Conservation (phyloP, 2,329 filamentous ascomycete genomes). For the Alternaria tenuissima region DNA sequence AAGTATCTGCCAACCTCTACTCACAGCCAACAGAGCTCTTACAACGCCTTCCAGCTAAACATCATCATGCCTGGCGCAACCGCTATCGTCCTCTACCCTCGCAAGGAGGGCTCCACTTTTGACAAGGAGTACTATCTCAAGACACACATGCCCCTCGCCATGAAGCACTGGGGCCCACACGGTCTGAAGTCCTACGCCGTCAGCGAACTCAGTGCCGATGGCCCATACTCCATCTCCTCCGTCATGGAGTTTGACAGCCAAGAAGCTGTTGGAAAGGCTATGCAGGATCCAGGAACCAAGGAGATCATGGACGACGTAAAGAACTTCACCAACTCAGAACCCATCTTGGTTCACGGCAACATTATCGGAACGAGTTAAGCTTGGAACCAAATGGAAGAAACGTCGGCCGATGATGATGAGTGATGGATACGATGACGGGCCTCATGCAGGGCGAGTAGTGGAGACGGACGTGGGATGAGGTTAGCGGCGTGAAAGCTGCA, state of each 20-base stretch:
- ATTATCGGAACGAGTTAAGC: constrained; percentile 25
- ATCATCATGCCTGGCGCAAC: constrained; percentile 29
- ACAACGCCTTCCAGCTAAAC: neutral
- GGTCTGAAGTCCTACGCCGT: constrained; percentile 50
- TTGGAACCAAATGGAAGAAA: neutral
- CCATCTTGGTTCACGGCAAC: constrained; percentile 37
- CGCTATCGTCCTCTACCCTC: constrained; percentile 53
- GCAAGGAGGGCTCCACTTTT: constrained; percentile 53
- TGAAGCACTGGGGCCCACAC: constrained; percentile 49
- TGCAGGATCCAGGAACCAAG: constrained; percentile 28
- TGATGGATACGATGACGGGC: neutral
- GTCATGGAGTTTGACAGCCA: constrained; percentile 37
- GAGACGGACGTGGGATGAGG: neutral
- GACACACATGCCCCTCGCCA: constrained; percentile 58
- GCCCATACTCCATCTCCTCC: constrained; percentile 30
- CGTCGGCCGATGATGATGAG: neutral
- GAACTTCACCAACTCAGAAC: constrained; percentile 49
- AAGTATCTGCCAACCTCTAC: neutral
- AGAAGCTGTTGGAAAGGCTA: constrained; percentile 34
- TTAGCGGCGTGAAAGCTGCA: constrained; percentile 1
- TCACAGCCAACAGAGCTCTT: neutral
- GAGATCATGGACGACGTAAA: constrained; percentile 50
- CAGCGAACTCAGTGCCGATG: constrained; percentile 28
- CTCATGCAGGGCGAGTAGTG: neutral
- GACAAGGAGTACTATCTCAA: constrained; percentile 60